Evolutionary conservation across 192 early-diverging fungal genomes (phyloP).

Genomic region (Jimgerdemannia lactiflua): DNA sequence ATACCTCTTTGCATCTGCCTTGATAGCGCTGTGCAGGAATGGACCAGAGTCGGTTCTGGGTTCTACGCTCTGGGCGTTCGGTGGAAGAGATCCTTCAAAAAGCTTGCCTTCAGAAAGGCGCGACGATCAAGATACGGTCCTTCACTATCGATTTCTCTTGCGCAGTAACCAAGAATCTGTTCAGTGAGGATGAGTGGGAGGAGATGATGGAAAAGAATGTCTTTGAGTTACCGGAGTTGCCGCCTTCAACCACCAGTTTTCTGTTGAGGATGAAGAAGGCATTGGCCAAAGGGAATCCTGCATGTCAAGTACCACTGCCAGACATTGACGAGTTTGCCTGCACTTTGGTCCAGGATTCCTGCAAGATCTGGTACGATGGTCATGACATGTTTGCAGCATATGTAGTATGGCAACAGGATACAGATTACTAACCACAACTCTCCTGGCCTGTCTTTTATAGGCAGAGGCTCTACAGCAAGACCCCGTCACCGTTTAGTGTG

Average conservation of each 20-base stretch:
- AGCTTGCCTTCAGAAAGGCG: constrained; percentile 8
- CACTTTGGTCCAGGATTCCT: constrained; percentile 17
- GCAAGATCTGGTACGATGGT: constrained; percentile 21
- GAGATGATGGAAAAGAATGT: constrained; percentile 19
- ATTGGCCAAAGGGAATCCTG: constrained; percentile 20
- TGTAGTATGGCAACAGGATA: background rate
- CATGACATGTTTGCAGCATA: background rate
- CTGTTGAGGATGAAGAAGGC: constrained; percentile 16
- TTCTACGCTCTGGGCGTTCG: constrained; percentile 18
- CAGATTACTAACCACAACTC: background rate
- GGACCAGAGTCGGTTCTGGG: constrained; percentile 24
- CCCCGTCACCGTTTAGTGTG: constrained; percentile 23
- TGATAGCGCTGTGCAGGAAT: constrained; percentile 23
- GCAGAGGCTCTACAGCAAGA: constrained; percentile 16
- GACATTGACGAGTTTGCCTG: constrained; percentile 25
- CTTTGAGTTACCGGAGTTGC: constrained; percentile 19
- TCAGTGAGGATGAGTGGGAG: constrained; percentile 22
- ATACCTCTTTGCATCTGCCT: background rate
- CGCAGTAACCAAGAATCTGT: constrained; percentile 18
- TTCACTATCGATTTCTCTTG: constrained; percentile 23
- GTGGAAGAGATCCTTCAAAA: constrained; percentile 17
- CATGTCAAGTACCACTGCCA: constrained; percentile 22
- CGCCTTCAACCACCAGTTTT: constrained; percentile 12
- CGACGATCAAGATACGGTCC: constrained; percentile 25
- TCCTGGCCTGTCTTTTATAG: constrained; percentile 8